These are phyloP conservation scores for Penicillium parvum DNA, from an alignment of 495 filamentous ascomycete species.

Conservation along the genomic window DNA sequence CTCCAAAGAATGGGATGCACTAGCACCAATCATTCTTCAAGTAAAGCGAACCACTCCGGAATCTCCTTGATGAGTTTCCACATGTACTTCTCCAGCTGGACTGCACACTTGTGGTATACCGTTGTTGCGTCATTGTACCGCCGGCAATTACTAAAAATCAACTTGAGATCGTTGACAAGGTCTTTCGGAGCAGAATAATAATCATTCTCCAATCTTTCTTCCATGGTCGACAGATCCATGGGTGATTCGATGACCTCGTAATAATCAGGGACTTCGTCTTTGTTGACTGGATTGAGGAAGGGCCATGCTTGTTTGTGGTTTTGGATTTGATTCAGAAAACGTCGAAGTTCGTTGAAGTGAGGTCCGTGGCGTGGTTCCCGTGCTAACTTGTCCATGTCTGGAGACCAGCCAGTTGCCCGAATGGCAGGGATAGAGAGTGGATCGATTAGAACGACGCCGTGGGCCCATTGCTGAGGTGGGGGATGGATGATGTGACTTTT, in stretches of 20 bases:
- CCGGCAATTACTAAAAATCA: conserved; percentile 93
- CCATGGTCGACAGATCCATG: conserved; percentile 97
- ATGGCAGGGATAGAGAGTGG: conserved; percentile 79
- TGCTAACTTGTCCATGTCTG: conserved; percentile 95
- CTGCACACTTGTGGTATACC: conserved; percentile 91
- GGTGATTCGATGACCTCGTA: conserved; percentile 98
- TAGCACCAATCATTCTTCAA: too few species aligned
- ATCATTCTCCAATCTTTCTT: conserved; percentile 90
- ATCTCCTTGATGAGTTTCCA: conserved; percentile 87
- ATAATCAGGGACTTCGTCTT: conserved; percentile 93
- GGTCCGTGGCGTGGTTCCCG: conserved; percentile 96
- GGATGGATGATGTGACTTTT: conserved; percentile 83
- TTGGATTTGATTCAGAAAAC: conserved; percentile 91
- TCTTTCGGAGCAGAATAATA: conserved; percentile 88
- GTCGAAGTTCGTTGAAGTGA: conserved; percentile 88
- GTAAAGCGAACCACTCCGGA: conserved; percentile 98
- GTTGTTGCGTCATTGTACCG: conserved; percentile 95
- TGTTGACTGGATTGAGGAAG: conserved; percentile 88
- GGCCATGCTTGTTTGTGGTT: conserved; percentile 91
- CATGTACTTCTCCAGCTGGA: conserved; percentile 96
- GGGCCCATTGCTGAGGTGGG: conserved; percentile 81
- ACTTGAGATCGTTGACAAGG: conserved; percentile 83
- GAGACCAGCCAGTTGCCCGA: conserved; percentile 87
- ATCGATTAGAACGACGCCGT: conserved; percentile 62
- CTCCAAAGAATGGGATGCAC: too few species aligned